Base-by-base conservation (phyloP, 2,329 filamentous ascomycete species). In the Alternaria sp. region DNA sequence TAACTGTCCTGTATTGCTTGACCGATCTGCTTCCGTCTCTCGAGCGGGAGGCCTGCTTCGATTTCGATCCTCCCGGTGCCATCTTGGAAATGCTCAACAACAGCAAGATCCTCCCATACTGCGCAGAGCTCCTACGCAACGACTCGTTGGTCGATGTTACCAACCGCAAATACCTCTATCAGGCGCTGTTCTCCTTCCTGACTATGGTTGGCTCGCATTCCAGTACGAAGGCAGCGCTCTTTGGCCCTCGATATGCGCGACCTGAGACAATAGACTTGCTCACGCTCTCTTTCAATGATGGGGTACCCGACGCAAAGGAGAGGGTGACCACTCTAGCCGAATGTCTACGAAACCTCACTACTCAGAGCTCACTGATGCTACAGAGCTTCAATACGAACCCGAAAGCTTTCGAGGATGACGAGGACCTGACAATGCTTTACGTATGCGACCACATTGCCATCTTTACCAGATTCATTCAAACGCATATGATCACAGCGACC, bases 121-220 rank as follows among this genome's bases (percentile, higher is more conserved):
- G 74, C 13, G 78, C 78, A 2, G 77, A 83, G 21, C 69, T 83
- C 3, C 65, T 84, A 9, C 72, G 79, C 11, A 82, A 82, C 64
- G 81, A 82, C 59, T 80, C 79, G 8, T 61, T 83, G 11, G 75
- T 79, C 21, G 79, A 84, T 55, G 69, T 78, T 10, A 71, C 70
- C 0, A 73, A 70, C 51, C 74, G 80, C 25, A 64, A 63, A 28
- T 55, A 59, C 1, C 63, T 85, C 1, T 84, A 85, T 63, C 66
- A 71, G 7, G 73, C 72, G 3, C 66, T 84, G 4, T 64, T 85
- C 8, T 69, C 74, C 21, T 82, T 86, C 59, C 56, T 86, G 3
- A 59, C 73, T 3, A 65, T 70, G 1, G 59, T 86, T 11, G 71
- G 71, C 3, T 65, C 50, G 6, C 79, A 71, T 2, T 64, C 65